Evolutionary conservation across 1,284 basidiomycete genomes (phyloP).

Genomic region (Peniophora sp.): DNA sequence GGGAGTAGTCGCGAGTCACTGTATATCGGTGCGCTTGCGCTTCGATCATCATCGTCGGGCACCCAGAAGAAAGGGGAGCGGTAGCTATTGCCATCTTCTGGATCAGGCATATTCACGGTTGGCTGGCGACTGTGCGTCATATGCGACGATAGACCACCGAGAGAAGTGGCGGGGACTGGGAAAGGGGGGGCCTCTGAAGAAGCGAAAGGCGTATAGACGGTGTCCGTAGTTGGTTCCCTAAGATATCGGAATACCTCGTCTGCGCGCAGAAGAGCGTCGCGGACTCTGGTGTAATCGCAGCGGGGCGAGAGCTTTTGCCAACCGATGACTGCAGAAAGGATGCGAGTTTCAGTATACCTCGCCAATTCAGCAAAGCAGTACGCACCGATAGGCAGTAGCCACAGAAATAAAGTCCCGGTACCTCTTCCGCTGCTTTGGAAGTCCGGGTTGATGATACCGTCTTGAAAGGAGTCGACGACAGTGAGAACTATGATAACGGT

Average conservation of each 20-base stretch:
- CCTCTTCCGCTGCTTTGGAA: not conserved
- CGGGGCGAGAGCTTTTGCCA: not conserved
- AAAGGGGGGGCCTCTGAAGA: too few relatives aligned
- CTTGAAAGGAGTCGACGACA: conserved; percentile 3
- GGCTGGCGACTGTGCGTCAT: not conserved
- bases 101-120: not conserved
- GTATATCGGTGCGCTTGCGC: not conserved
- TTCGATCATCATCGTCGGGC: not conserved
- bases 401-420: not conserved
- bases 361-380: not conserved
- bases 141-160: not conserved
- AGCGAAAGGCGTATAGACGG: too few relatives aligned
- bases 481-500: not conserved
- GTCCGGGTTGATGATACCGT: not conserved
- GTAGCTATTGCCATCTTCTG: too few relatives aligned
- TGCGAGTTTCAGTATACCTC: not conserved
- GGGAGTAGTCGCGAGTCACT: not conserved
- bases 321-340: not conserved
- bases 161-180: too few relatives aligned
- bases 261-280: not conserved
- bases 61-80: too few relatives aligned
- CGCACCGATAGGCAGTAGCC: not conserved
- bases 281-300: not conserved
- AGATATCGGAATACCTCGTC: not conserved
- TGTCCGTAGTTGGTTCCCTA: not conserved